phyloP scores from a whole-genome alignment of 148 eudicot genomes.

The Nepenthes mirabilis region DNA sequence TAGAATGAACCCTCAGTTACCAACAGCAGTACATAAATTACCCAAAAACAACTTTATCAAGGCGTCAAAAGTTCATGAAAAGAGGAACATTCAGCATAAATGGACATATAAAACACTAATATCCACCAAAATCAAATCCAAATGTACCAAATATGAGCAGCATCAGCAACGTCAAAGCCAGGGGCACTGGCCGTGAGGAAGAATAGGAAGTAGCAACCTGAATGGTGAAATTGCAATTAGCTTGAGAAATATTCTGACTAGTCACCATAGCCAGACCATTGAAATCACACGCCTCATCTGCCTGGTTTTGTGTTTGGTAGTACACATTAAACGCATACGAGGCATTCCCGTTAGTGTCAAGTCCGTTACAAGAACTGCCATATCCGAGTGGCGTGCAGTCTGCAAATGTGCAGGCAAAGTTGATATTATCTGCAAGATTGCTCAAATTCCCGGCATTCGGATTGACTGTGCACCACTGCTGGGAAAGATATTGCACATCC shows the following conservation, averaged over 20 bases:
- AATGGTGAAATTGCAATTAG: constrained; percentile 62
- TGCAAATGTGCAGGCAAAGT: constrained; percentile 50
- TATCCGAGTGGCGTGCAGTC: constrained; percentile 86
- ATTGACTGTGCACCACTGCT: constrained; percentile 59
- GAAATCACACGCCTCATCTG: constrained; percentile 38
- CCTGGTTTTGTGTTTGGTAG: constrained; percentile 59
- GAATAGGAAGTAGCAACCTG: constrained; percentile 35
- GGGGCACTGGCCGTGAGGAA: neutral
- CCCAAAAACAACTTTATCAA: too few relatives aligned
- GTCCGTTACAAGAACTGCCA: constrained; percentile 64
- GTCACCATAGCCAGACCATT: constrained; percentile 57
- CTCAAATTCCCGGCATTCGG: constrained; percentile 42
- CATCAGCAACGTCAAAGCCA: neutral
- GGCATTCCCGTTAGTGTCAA: constrained; percentile 55
- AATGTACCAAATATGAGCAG: neutral
- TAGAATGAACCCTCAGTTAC: too few relatives aligned
- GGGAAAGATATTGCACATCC: constrained; percentile 43
- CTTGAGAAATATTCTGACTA: constrained; percentile 48
- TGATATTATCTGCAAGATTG: constrained; percentile 41
- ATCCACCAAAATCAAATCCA: neutral
- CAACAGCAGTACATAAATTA: too few relatives aligned
- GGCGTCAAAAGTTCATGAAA: too few relatives aligned
- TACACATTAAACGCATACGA: constrained; percentile 77
- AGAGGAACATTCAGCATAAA: too few relatives aligned
- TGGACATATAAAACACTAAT: too few relatives aligned